Evolutionary conservation across 305 asterid genomes (phyloP), one percentile per base, ranked within the genome.

Genomic region (Fraxinus albicans): DNA sequence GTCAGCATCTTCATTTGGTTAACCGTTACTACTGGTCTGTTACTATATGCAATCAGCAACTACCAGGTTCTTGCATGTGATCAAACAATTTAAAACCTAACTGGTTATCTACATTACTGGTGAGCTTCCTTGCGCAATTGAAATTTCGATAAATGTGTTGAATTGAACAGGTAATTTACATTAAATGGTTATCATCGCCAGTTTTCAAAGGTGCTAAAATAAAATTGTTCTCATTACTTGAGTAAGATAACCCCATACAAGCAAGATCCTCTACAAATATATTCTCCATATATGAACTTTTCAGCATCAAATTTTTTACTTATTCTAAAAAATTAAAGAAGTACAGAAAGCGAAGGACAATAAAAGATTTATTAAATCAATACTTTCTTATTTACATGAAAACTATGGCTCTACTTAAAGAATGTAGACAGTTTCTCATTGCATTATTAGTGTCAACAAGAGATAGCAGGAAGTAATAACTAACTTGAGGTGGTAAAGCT

Each of bases 151-250:
- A 65, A 27, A 25, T 31, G 76, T 70, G 23, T 70, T 70, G 23
- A 29, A 4, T 44, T 44, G 53, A 44, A 44, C 53, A 44, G 53
- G 53, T 44, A 44, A 44, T 44, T 44, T 44, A 44, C 53, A 44
- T 44, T 44, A 29, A 70, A 70, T 29, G 75, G 74, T 50, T 55
- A 74, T 74, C 29, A 55, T 27, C 35, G 63, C 44, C 60, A 55
- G 7, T 74, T 81, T 36, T 81, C 12, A 58, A 23, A 74, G 31
- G 76, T 6, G 3, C 79, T 25, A 74, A 75, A 47, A 81, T 38
- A 31, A 33, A 70, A 31, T 13, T 15, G 12, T 70, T 70, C 76
- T 70, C 42, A 15, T 33, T 70, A 29, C 21, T 70, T 12, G 76
- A 31, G 36, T 13, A 70, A 13, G 38, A 38, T 70, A 70, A 15